phyloP scores from a whole-genome alignment of 495 filamentous ascomycete genomes.

The Penicillium bovifimosum region DNA sequence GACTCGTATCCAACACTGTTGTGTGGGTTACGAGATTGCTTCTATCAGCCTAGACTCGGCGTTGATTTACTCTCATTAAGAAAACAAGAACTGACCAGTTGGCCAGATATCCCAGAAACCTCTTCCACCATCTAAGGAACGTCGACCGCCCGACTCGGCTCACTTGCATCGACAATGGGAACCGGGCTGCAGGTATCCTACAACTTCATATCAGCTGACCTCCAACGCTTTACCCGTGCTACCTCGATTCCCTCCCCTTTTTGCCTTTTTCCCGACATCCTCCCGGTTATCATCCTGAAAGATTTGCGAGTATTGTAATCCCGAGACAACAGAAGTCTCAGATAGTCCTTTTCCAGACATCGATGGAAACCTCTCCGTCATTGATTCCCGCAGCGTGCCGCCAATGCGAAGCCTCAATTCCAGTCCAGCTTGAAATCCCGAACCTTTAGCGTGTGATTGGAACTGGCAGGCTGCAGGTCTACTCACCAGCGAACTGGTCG shows the following conservation, averaged over 20 bases:
- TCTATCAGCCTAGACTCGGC: not conserved
- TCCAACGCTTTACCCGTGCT: not conserved
- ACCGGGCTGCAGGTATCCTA: constrained; percentile 18
- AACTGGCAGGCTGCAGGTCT: constrained; percentile 20
- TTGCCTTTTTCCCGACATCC: not conserved
- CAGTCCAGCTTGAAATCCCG: constrained; percentile 19
- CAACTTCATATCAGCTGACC: constrained; percentile 22
- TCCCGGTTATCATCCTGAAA: constrained; percentile 4
- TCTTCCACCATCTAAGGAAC: not conserved
- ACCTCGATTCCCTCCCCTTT: not conserved
- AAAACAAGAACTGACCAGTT: too few relatives aligned
- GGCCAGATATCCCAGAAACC: too few relatives aligned
- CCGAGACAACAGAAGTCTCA: constrained; percentile 12
- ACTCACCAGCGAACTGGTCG: constrained; percentile 9
- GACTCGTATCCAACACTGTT: not conserved
- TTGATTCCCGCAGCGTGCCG: constrained; percentile 7
- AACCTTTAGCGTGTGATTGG: constrained; percentile 24
- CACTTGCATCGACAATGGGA: constrained; percentile 14
- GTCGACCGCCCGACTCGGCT: constrained; percentile 2
- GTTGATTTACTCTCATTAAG: too few relatives aligned
- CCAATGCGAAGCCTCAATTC: constrained; percentile 12
- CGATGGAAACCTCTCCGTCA: constrained; percentile 2
- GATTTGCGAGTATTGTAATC: not conserved
- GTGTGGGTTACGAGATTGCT: not conserved
- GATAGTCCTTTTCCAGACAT: constrained; percentile 1